Percentiles rank a stretch among this genome's conserved stretches.
phyloP scores from a whole-genome alignment of 768 basidiomycete genomes.

The Russula dissimulans region DNA sequence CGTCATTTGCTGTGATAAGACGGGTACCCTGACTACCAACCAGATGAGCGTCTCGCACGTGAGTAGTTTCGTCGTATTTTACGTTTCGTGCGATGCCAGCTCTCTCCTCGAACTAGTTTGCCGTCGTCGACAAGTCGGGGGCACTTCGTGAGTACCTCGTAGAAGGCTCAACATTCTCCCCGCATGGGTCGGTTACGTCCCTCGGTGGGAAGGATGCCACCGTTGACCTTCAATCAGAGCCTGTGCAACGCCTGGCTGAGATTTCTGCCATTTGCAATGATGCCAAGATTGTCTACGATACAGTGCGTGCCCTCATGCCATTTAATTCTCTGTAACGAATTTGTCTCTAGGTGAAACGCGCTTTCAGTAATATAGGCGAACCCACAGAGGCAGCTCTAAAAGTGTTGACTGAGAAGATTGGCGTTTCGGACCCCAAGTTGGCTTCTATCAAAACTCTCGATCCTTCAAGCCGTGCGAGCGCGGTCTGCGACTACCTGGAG shows the following conservation, averaged over 20 bases:
- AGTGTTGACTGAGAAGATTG: conserved; percentile 91
- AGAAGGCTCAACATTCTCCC: conserved; percentile 90
- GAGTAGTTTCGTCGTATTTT: conserved; percentile 18
- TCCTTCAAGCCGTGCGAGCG: conserved; percentile 59
- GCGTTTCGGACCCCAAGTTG: conserved; percentile 51
- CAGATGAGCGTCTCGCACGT: conserved; percentile 94
- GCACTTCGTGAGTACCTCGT: conserved; percentile 63
- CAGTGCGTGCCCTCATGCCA: conserved; percentile 36
- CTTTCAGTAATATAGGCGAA: conserved; percentile 83
- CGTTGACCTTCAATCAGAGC: conserved; percentile 53
- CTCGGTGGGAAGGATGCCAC: conserved; percentile 51
- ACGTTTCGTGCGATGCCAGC: background rate
- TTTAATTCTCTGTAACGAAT: conserved; percentile 7
- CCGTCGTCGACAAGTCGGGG: conserved; percentile 51
- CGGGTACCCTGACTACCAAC: conserved; percentile 90
- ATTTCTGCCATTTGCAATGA: conserved; percentile 95
- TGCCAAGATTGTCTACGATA: conserved; percentile 77
- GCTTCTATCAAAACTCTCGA: conserved; percentile 50
- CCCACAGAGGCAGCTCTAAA: conserved; percentile 96
- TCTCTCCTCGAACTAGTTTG: conserved; percentile 43
- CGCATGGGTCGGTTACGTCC: conserved; percentile 62
- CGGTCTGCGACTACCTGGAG: conserved; percentile 80
- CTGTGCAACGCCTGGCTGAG: conserved; percentile 79
- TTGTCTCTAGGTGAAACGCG: conserved; percentile 55
- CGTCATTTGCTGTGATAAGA: conserved; percentile 99